phyloP scores from a whole-genome alignment of 305 asterid genomes.

The Rubia tinctorum region DNA sequence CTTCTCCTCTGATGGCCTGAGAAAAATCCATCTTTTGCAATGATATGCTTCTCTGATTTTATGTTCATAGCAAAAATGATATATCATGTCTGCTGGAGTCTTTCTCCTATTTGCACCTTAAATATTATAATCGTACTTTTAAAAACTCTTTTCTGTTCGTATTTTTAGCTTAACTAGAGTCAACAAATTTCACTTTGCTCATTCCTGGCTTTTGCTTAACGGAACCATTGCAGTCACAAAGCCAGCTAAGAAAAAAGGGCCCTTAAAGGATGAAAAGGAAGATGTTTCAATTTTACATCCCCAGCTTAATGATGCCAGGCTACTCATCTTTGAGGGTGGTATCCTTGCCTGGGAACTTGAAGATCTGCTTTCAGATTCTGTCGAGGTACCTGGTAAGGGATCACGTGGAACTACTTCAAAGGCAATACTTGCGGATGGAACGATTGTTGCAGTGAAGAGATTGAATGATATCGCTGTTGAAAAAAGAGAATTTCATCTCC shows the following conservation, averaged over 20 bases:
- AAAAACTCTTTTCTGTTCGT: neutral
- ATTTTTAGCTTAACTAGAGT: neutral
- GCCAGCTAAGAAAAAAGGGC: slow-evolving; percentile 25
- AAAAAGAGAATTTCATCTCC: slow-evolving; percentile 50
- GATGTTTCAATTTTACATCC: slow-evolving; percentile 7
- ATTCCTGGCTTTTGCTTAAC: slow-evolving; percentile 19
- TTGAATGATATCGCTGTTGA: slow-evolving; percentile 44
- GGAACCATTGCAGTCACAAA: neutral
- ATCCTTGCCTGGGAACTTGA: slow-evolving; percentile 56
- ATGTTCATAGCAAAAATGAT: neutral
- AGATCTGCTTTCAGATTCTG: slow-evolving; percentile 66
- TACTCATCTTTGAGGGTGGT: slow-evolving; percentile 46
- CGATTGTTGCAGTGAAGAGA: slow-evolving; percentile 49
- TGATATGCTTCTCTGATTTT: neutral
- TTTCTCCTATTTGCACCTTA: neutral
- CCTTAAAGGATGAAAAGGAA: slow-evolving; percentile 31
- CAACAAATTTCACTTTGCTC: neutral
- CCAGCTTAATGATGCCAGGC: slow-evolving; percentile 33
- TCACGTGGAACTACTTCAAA: slow-evolving; percentile 52
- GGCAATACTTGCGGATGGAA: slow-evolving; percentile 55
- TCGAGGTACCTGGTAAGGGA: slow-evolving; percentile 70
- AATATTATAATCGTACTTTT: neutral
- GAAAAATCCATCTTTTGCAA: neutral
- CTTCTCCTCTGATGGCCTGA: neutral
- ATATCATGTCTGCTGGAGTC: neutral